Conservation (phyloP, 2,329 filamentous ascomycete species). For the Lasiodiplodia theobromae region DNA sequence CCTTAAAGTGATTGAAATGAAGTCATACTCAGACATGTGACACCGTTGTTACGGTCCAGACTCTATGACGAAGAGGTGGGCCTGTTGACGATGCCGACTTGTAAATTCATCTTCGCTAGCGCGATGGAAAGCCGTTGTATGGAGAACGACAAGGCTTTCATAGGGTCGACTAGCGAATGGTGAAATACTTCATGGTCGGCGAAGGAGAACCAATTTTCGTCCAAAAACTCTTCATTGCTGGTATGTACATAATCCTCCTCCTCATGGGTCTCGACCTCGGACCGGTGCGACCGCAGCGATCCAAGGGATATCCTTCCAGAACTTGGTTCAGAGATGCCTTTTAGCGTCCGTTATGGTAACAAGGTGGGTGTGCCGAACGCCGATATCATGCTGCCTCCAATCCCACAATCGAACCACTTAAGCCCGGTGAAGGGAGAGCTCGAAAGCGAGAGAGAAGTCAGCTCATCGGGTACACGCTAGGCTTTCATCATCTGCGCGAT, state of each 20-base stretch:
- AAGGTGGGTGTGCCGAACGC: conserved; percentile 99
- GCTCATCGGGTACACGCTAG: conserved; percentile 94
- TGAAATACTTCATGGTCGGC: neutral
- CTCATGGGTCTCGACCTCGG: conserved; percentile 35
- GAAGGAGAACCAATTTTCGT: conserved; percentile 1
- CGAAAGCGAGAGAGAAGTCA: conserved; percentile 69
- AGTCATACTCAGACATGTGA: conserved; percentile 35
- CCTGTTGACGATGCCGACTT: conserved; percentile 29
- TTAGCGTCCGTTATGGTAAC: conserved; percentile 96
- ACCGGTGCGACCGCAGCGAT: conserved; percentile 24
- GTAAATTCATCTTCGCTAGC: conserved; percentile 14
- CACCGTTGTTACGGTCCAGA: conserved; percentile 49
- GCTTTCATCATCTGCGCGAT: conserved; percentile 95
- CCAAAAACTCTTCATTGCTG: conserved; percentile 10
- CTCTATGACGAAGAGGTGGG: conserved; percentile 34
- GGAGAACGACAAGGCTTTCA: conserved; percentile 13
- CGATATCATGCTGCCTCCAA: conserved; percentile 85
- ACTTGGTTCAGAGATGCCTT: conserved; percentile 89
- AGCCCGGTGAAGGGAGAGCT: conserved; percentile 90
- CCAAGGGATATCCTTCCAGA: conserved; percentile 58
- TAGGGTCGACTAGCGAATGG: neutral
- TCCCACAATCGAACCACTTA: conserved; percentile 80
- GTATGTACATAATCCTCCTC: conserved; percentile 12
- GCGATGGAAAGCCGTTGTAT: conserved; percentile 25
- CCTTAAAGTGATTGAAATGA: neutral